These are phyloP conservation scores for Hamamelis virginiana DNA, from an alignment of 164 flowering plant species.

Conservation along the genomic window DNA sequence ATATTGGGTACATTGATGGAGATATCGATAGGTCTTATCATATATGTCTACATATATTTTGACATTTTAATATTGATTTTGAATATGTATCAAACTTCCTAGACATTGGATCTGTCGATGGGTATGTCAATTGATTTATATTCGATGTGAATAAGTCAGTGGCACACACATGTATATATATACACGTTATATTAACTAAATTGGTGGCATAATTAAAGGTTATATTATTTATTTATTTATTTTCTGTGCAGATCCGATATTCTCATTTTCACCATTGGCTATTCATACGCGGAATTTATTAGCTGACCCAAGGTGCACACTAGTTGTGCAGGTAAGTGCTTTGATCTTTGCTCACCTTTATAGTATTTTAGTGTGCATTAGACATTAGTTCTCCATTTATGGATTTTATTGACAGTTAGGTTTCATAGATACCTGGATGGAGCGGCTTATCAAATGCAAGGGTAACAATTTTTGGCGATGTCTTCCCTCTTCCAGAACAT, in stretches of 20 bases:
- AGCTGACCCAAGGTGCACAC: conserved; percentile 91
- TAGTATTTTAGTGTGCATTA: neutral
- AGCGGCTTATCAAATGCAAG: conserved; percentile 98
- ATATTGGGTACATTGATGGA: too few species aligned
- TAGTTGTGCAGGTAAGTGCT: conserved; percentile 87
- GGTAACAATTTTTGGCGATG: conserved; percentile 97
- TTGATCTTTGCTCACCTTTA: neutral
- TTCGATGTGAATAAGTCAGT: too few species aligned
- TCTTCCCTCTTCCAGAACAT: conserved; percentile 76
- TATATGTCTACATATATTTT: too few species aligned
- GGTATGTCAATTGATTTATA: neutral
- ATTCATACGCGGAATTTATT: conserved; percentile 92
- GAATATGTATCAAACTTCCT: too few species aligned
- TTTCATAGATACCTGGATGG: conserved; percentile 93
- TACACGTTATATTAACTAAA: neutral
- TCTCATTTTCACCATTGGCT: conserved; percentile 98
- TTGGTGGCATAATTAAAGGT: neutral
- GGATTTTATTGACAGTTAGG: conserved; percentile 26
- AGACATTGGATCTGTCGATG: neutral
- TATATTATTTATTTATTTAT: neutral
- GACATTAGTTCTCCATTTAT: conserved; percentile 20
- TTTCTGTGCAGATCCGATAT: conserved; percentile 77
- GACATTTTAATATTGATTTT: too few species aligned
- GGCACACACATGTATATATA: neutral
- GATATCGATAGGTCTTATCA: too few species aligned